These are phyloP conservation scores for Hanseniaspora lachancei DNA, from an alignment of 805 yeast species.

Conservation along the genomic window DNA sequence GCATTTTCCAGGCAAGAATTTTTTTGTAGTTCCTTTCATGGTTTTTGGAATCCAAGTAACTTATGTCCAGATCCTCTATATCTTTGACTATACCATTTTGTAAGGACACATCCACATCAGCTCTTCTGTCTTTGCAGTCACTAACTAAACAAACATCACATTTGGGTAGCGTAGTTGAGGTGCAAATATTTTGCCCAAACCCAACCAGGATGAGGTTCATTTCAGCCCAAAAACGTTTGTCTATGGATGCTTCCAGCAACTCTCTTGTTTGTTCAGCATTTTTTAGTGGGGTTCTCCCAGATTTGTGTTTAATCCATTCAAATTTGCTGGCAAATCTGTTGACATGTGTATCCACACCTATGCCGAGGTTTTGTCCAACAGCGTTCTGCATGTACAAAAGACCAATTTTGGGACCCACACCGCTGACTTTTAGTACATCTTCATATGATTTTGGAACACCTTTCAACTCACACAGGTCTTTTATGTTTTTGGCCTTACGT, in stretches of 20 bases:
- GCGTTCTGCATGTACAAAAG: constrained; percentile 7
- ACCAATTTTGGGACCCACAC: constrained; percentile 9
- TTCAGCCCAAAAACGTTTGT: constrained; percentile 4
- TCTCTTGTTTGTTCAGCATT: constrained; percentile 8
- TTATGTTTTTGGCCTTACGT: constrained; percentile 4
- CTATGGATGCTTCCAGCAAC: background rate
- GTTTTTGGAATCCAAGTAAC: background rate
- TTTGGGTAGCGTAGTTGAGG: background rate
- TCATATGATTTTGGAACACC: background rate
- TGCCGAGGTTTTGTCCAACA: background rate
- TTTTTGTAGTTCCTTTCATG: background rate
- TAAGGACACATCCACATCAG: background rate
- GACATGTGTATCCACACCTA: constrained; percentile 12
- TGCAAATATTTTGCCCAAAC: constrained; percentile 12
- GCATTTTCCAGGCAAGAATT: background rate
- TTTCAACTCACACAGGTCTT: background rate
- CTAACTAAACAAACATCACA: constrained; percentile 8
- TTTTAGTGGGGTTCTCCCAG: constrained; percentile 3
- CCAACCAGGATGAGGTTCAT: constrained; percentile 8
- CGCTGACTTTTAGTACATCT: background rate
- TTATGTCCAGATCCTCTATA: constrained; percentile 7
- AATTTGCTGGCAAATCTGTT: constrained; percentile 12
- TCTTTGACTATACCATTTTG: background rate
- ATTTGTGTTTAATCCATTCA: background rate
- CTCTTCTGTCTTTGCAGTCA: constrained; percentile 6